Percentiles rank a stretch among this genome's conserved stretches.
Conservation (phyloP, 2,329 filamentous ascomycete species). For the Shiraia bambusicola region DNA sequence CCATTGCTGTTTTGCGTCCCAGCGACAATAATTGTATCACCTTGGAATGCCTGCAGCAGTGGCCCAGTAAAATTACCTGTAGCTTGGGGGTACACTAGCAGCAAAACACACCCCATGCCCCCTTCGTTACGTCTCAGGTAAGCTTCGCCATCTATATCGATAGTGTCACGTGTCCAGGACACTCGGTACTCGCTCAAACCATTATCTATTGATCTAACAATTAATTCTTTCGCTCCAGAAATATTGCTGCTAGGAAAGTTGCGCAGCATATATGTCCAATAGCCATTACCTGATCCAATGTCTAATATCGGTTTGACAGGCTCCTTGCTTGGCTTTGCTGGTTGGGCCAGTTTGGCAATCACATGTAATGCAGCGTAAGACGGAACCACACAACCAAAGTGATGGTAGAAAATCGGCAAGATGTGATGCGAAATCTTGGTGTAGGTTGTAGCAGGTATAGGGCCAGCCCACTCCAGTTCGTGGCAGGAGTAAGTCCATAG, state of each 20-base stretch:
- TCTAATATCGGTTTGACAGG: constrained; percentile 59
- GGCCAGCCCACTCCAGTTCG: constrained; percentile 66
- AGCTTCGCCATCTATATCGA: constrained; percentile 60
- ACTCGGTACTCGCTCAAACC: constrained; percentile 68
- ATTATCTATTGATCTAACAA: constrained; percentile 65
- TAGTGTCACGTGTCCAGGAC: constrained; percentile 68
- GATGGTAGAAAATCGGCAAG: constrained; percentile 73
- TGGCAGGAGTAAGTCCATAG: constrained; percentile 68
- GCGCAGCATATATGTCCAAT: constrained; percentile 73
- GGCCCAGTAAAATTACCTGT: constrained; percentile 65
- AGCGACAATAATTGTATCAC: constrained; percentile 67
- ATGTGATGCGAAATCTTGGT: constrained; percentile 65
- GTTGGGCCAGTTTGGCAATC: constrained; percentile 55
- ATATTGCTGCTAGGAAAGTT: constrained; percentile 65
- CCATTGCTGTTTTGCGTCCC: constrained; percentile 75
- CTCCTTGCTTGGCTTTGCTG: constrained; percentile 31
- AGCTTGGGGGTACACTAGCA: constrained; percentile 74
- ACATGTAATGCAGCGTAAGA: constrained; percentile 66
- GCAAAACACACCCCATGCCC: constrained; percentile 59
- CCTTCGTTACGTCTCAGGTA: constrained; percentile 54
- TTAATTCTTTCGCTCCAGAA: constrained; percentile 56
- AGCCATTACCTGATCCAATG: constrained; percentile 71
- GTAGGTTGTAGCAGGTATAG: constrained; percentile 54
- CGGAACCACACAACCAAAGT: constrained; percentile 73
- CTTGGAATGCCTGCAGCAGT: constrained; percentile 62